Base-by-base conservation (phyloP, 2,329 filamentous ascomycete genomes). In the Cryphonectria japonica region DNA sequence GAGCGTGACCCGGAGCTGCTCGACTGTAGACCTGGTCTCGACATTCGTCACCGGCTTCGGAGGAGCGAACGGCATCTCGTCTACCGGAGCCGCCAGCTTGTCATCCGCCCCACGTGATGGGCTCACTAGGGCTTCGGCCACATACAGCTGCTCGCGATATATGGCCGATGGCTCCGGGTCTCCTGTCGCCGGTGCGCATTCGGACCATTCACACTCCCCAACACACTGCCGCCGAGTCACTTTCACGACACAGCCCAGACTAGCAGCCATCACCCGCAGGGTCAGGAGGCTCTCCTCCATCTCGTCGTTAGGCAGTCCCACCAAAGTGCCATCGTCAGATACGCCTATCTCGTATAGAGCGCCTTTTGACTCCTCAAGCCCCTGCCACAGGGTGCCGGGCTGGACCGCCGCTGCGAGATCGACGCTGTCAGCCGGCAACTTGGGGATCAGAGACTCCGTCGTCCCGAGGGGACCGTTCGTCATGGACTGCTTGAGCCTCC, bases 311-410 rank as follows among this genome's bases (percentile, higher is more conserved):
- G 93, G 93, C 63, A 99, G 84, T 0, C 96, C 96, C 59, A 97
- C 89, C 71, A 99, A 90, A 0, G 92, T 94, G 9, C 96, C 96
- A 82, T 98, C 94, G 79, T 99, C 96, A 39, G 95, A 92, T 13
- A 99, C 94, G 0, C 96, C 96, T 79, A 99, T 97, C 80, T 99
- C 95, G 76, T 99, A 99, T 66, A 98, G 82, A 0, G 96, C 96
- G 6, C 96, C 96, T 75, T 93, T 92, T 22, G 94, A 98, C 79
- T 97, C 95, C 78, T 98, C 95, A 11, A 99, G 83, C 0, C 96
- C 94, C 2, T 95, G 89, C 8, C 94, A 83, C 57, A 92, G 83
- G 73, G 90, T 89, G 9, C 82, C 84, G 1, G 87, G 82, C 71
- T 84, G 83, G 66, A 86, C 79, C 9, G 85, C 82, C 32, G 80